Conservation (phyloP, 495 filamentous ascomycete genomes). For the Massariosphaeria phaeospora region DNA sequence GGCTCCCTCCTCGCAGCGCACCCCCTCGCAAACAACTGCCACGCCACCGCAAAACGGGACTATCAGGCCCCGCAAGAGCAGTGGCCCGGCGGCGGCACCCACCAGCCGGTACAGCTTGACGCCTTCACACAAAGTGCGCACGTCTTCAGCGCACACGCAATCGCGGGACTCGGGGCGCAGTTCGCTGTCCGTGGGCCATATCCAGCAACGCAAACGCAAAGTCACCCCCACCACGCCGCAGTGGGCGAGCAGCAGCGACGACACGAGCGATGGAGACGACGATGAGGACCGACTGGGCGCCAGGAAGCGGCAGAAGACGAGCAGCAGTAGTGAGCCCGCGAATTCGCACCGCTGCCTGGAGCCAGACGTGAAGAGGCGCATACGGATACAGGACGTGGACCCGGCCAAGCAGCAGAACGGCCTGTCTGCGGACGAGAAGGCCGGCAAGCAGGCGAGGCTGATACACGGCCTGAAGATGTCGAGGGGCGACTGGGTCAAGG, state of each 20-base stretch:
- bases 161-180: conserved; percentile 2
- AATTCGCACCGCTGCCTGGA: conserved; percentile 17
- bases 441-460: conserved; percentile 1
- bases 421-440: background rate
- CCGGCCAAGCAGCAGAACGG: background rate
- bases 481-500: conserved; percentile 19
- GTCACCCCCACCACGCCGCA: conserved; percentile 29
- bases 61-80: background rate
- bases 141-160: conserved; percentile 10
- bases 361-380: conserved; percentile 23
- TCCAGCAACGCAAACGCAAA: conserved; percentile 28
- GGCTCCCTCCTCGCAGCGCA: background rate
- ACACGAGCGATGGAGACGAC: conserved; percentile 15
- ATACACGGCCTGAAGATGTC: conserved; percentile 29
- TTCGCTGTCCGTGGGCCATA: conserved; percentile 14
- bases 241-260: conserved; percentile 16
- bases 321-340: conserved; percentile 27
- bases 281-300: conserved; percentile 1
- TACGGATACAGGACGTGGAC: conserved; percentile 12
- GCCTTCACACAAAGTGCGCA: conserved; percentile 14
- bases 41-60: background rate
- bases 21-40: conserved; percentile 1
- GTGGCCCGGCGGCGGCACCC: conserved; percentile 2
- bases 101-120: conserved; percentile 20
- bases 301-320: conserved; percentile 33